A percentile compares a stretch with the other conserved stretches of the same genome.
Conservation (phyloP, 805 yeast genomes). For the Ogataea methanolica region DNA sequence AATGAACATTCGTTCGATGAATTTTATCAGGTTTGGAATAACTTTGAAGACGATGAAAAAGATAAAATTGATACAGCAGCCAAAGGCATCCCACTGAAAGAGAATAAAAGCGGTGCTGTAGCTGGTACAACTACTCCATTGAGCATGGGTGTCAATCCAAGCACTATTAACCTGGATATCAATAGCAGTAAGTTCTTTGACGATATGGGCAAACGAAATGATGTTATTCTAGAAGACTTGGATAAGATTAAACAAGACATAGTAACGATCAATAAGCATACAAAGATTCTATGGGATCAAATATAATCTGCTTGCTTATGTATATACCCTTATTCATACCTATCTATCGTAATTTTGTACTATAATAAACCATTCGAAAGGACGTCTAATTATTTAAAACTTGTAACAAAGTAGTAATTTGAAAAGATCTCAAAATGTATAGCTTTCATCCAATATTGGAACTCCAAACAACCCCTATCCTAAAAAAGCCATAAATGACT, state of each 20-base stretch:
- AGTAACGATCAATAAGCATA: conserved; percentile 40
- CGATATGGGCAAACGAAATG: conserved; percentile 45
- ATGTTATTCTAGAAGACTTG: conserved; percentile 43
- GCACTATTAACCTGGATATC: conserved; percentile 14
- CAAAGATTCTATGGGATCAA: conserved; percentile 39
- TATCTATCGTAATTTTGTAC: too few relatives aligned
- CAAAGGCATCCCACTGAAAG: neutral
- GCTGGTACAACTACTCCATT: neutral
- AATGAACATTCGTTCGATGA: conserved; percentile 27
- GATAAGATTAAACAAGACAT: conserved; percentile 50
- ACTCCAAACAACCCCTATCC: too few relatives aligned
- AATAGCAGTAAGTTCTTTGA: conserved; percentile 45
- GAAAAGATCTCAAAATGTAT: neutral
- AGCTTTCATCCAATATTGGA: neutral
- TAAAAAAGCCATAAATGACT: too few relatives aligned
- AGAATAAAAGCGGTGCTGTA: neutral
- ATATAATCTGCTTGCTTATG: neutral
- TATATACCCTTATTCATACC: too few relatives aligned
- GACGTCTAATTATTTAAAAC: too few relatives aligned
- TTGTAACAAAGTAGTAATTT: too few relatives aligned
- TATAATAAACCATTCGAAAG: too few relatives aligned
- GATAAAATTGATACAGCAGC: neutral
- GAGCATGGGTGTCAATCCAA: neutral
- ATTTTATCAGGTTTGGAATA: conserved; percentile 27
- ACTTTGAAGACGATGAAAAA: conserved; percentile 7